phyloP scores from a whole-genome alignment of 2,329 filamentous ascomycete genomes.

The Hymenoscyphus albidus region DNA sequence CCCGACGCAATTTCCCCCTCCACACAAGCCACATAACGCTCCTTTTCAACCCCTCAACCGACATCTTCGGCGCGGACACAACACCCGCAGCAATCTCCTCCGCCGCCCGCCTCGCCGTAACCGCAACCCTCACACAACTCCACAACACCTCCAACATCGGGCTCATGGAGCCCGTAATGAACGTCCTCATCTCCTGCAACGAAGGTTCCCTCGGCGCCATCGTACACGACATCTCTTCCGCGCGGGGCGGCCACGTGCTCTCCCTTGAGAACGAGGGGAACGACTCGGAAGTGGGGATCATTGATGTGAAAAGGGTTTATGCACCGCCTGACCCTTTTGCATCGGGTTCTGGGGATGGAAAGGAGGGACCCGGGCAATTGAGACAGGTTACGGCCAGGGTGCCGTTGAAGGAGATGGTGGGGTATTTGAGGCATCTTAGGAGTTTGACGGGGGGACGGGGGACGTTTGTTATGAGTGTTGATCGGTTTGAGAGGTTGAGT shows the following conservation, averaged over 20 bases:
- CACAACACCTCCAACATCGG: slow-evolving; percentile 52
- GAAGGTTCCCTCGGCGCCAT: slow-evolving; percentile 77
- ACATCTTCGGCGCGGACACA: slow-evolving; percentile 64
- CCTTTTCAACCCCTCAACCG: slow-evolving; percentile 59
- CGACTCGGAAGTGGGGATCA: slow-evolving; percentile 34
- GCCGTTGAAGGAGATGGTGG: slow-evolving; percentile 93
- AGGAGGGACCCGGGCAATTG: slow-evolving; percentile 47
- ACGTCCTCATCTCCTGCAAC: slow-evolving; percentile 78
- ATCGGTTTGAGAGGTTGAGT: slow-evolving; percentile 66
- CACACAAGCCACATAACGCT: slow-evolving; percentile 71
- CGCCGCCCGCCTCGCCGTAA: slow-evolving; percentile 64
- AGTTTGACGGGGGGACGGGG: slow-evolving; percentile 84
- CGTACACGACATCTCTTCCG: slow-evolving; percentile 74
- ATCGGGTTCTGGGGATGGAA: slow-evolving; percentile 39
- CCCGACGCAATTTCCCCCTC: slow-evolving; percentile 73
- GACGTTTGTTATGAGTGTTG: slow-evolving; percentile 71
- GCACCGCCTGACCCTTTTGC: slow-evolving; percentile 82
- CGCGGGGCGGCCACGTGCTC: slow-evolving; percentile 69
- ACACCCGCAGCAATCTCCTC: slow-evolving; percentile 65
- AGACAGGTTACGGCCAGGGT: slow-evolving; percentile 77
- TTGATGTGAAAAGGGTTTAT: slow-evolving; percentile 76
- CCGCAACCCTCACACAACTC: slow-evolving; percentile 62
- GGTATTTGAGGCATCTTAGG: slow-evolving; percentile 83
- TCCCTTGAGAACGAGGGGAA: slow-evolving; percentile 51
- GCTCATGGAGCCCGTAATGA: slow-evolving; percentile 92